phyloP scores from a whole-genome alignment of 805 yeast species.

The Nakazawaea peltata region DNA sequence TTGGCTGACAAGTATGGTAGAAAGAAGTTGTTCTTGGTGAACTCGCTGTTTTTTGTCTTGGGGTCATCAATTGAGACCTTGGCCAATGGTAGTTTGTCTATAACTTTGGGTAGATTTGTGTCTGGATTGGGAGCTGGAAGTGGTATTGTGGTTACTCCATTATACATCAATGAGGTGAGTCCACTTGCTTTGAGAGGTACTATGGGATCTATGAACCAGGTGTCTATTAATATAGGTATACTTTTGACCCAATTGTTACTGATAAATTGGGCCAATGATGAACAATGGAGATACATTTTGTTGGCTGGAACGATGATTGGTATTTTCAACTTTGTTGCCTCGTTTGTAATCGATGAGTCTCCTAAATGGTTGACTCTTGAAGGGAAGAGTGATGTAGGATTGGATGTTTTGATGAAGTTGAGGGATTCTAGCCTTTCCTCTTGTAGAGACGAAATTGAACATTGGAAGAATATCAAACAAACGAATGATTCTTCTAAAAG shows the following conservation, averaged over 20 bases:
- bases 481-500: no score
- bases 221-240: conserved; percentile 80
- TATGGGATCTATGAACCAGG: conserved; percentile 86
- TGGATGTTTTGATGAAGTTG: conserved; percentile 28
- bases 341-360: conserved; percentile 53
- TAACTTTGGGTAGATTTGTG: conserved; percentile 64
- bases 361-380: conserved; percentile 72
- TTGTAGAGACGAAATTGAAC: conserved; percentile 17
- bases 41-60: conserved; percentile 40
- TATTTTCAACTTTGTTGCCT: conserved; percentile 33
- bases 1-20: conserved; percentile 65
- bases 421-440: conserved; percentile 14
- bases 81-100: conserved; percentile 30
- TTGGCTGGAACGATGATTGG: conserved; percentile 54
- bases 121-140: conserved; percentile 87
- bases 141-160: conserved; percentile 77
- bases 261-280: conserved; percentile 52
- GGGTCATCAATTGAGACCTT: conserved; percentile 59
- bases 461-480: conserved; percentile 17
- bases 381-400: conserved; percentile 26
- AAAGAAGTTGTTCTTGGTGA: conserved; percentile 32
- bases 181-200: conserved; percentile 65
- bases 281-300: conserved; percentile 68
- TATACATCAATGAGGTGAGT: conserved; percentile 72
- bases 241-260: conserved; percentile 73